Evolutionary conservation across 768 basidiomycete genomes (phyloP), one percentile per base, ranked within the genome.

Genomic region (Rhodosporidiobolus odoratus): DNA sequence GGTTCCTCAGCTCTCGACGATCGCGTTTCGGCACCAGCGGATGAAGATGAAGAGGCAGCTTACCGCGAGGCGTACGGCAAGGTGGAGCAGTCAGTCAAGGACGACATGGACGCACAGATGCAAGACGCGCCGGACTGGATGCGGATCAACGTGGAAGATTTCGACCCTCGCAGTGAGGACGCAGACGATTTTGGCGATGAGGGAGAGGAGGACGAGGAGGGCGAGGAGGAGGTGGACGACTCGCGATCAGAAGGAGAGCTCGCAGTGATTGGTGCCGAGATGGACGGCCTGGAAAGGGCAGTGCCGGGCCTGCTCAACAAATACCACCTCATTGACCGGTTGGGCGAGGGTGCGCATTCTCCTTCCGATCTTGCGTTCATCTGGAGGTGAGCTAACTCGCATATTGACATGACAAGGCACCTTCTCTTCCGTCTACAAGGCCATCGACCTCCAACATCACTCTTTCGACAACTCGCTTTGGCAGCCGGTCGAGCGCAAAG

Each of bases 381-480:
- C 27, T 59, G 13, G 47, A 0, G 19, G 32, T 37, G 19, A 27
- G 43, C 54, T 57, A 41, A 35, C 56, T 41, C 50, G 57, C 17
- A 48, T 34, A 45, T 47, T n/a, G n/a, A n/a, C 9, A 13, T 25
- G 9, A 16, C 37, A 58, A 84, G 95, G 95, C 23, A 99, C 95
- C 2, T 99, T 99, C 81, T 97, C 95, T 0, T 93, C 93, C 16
- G 96, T 99, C n/a, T 99, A 97, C 84, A 96, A 98, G 77, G 96
- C 94, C 0, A 80, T 94, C 72, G 96, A 99, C 79, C 76, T 89
- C 23, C 86, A 89, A 76, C 86, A 91, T 75, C 56, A 59, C 16
- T 75, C 76, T 60, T 81, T 84, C 58, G 88, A 89, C 71, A 73
- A 76, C 58, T 73, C 74, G 62, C 91, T 87, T 87, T 84, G 77